A percentile compares a stretch with the other conserved stretches of the same genome.
Evolutionary conservation across 1,284 basidiomycete species (phyloP).

Genomic region (Cerioporus squamosus): DNA sequence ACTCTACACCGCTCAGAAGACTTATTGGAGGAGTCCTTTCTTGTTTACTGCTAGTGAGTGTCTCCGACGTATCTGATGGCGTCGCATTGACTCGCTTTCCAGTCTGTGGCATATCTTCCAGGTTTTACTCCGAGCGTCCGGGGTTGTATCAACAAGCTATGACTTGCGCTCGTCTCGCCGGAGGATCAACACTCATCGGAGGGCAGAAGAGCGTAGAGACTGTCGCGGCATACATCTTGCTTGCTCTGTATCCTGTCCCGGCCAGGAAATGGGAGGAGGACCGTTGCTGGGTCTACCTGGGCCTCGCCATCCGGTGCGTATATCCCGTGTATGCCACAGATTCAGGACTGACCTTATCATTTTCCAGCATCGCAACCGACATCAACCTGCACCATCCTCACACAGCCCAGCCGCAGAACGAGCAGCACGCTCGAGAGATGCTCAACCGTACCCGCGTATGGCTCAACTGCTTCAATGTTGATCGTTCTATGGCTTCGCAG

Average conservation of each 20-base stretch:
- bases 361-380: constrained; percentile 73
- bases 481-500: constrained; percentile 80
- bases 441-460: constrained; percentile 87
- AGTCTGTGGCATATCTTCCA: constrained; percentile 82
- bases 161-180: constrained; percentile 73
- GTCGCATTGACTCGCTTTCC: not conserved
- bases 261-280: constrained; percentile 80
- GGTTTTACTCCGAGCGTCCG: constrained; percentile 69
- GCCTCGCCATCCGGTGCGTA: constrained; percentile 71
- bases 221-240: constrained; percentile 72
- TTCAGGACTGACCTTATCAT: not conserved
- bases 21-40: constrained; percentile 78
- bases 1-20: constrained; percentile 76
- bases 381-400: constrained; percentile 81
- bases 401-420: constrained; percentile 68
- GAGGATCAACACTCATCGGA: constrained; percentile 71
- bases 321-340: not conserved
- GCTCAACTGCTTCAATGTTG: constrained; percentile 87
- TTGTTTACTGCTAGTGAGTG: constrained; percentile 83
- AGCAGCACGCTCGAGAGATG: constrained; percentile 79
- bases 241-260: constrained; percentile 76
- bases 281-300: constrained; percentile 78
- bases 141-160: constrained; percentile 69
- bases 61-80: not conserved
- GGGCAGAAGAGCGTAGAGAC: constrained; percentile 79